Evolutionary conservation across 1,284 basidiomycete species (phyloP).

Genomic region (Erythrobasidium hasegawianum): DNA sequence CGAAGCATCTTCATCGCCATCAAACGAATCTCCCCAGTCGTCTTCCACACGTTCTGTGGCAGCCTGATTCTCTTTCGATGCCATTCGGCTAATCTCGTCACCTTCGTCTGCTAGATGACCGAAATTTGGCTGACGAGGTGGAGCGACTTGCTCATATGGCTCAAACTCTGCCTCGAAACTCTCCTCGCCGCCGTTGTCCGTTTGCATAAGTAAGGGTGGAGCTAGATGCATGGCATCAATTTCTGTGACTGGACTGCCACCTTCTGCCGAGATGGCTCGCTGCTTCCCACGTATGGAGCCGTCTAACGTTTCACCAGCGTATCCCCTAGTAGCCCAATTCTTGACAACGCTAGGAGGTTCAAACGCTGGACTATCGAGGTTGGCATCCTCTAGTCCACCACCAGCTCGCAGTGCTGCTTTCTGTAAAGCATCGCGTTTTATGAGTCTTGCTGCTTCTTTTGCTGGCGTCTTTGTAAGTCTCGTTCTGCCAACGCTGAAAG

Average conservation of each 20-base stretch:
- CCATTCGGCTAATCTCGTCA: slow-evolving; percentile 8
- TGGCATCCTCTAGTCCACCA: slow-evolving; percentile 10
- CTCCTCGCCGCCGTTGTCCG: slow-evolving; percentile 14
- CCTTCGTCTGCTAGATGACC: slow-evolving; percentile 32
- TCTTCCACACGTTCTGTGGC: slow-evolving; percentile 1
- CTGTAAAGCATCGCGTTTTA: slow-evolving; percentile 34
- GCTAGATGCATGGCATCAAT: not conserved
- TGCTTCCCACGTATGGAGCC: not conserved
- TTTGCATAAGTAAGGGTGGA: not conserved
- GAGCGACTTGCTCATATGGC: not conserved
- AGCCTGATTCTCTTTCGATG: not conserved
- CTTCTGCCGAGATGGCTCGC: not conserved
- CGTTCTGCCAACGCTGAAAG: slow-evolving; percentile 20
- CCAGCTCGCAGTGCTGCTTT: slow-evolving; percentile 20
- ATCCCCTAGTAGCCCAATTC: slow-evolving; percentile 36
- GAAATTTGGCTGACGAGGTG: slow-evolving; percentile 27
- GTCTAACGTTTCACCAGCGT: not conserved
- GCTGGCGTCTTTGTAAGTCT: slow-evolving; percentile 31
- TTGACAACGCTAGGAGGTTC: slow-evolving; percentile 37
- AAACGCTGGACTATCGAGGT: slow-evolving; percentile 29
- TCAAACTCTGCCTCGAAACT: slow-evolving; percentile 34
- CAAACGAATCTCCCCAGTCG: slow-evolving; percentile 36
- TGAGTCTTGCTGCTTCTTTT: slow-evolving; percentile 32
- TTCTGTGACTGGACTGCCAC: not conserved
- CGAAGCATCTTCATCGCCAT: slow-evolving; percentile 27